Conservation (phyloP, 2,329 filamentous ascomycete species). For the Diaporthe nobilis region DNA sequence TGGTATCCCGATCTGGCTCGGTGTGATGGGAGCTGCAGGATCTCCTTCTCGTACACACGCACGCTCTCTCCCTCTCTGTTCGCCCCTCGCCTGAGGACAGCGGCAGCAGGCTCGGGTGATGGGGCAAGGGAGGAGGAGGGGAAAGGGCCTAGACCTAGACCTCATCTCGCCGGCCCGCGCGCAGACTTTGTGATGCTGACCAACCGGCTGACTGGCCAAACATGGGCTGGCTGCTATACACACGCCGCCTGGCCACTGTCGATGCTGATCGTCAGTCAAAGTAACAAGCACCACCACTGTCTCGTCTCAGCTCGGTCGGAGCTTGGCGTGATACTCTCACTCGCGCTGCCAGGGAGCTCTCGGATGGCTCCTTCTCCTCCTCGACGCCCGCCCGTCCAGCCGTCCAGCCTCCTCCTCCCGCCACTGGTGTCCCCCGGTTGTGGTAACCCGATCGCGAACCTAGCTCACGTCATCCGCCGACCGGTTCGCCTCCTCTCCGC, state of each 20-base stretch:
- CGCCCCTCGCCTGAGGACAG: neutral
- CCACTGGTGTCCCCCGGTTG: neutral
- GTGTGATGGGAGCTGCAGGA: conserved; percentile 33
- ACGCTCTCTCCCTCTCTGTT: no score
- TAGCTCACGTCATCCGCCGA: conserved; percentile 31
- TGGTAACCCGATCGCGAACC: conserved; percentile 12
- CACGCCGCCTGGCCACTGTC: neutral
- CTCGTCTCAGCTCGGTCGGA: conserved; percentile 28
- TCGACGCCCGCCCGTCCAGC: neutral
- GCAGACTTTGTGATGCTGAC: conserved; percentile 17
- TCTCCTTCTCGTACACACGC: neutral
- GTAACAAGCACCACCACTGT: conserved; percentile 9
- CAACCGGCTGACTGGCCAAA: conserved; percentile 6
- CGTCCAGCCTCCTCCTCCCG: neutral
- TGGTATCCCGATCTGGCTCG: conserved; percentile 31
- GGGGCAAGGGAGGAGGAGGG: neutral
- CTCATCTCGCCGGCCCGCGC: conserved; percentile 23
- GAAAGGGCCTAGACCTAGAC: neutral
- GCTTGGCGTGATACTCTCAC: conserved; percentile 11
- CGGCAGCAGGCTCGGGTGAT: conserved; percentile 5
- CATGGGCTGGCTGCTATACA: neutral
- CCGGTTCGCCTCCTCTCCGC: conserved; percentile 21
- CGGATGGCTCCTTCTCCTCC: neutral
- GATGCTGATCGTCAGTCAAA: neutral
- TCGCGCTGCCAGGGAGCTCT: neutral